Conservation (phyloP, 441 rosid species). For the Populus hybrid region DNA sequence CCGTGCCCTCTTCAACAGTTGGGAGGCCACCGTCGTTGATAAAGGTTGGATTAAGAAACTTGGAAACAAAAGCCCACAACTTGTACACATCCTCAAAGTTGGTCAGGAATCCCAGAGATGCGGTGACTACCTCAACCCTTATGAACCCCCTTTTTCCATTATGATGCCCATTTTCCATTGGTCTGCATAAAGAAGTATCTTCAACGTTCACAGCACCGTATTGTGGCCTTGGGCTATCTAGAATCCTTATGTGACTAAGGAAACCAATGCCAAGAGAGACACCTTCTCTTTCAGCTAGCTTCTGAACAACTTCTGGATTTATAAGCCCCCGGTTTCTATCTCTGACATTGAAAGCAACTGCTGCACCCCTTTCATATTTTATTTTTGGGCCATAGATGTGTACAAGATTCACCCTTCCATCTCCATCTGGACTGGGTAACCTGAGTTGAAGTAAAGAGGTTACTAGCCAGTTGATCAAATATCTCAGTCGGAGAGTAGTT, state of each 20-base stretch:
- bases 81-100: constrained; percentile 91
- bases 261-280: constrained; percentile 78
- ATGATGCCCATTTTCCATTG: constrained; percentile 42
- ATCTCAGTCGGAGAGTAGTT: constrained; percentile 69
- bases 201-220: constrained; percentile 41
- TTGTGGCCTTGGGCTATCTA: constrained; percentile 55
- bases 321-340: constrained; percentile 50
- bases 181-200: constrained; percentile 51
- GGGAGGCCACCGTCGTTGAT: constrained; percentile 48
- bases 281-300: constrained; percentile 81
- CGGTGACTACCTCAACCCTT: constrained; percentile 80
- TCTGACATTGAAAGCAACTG: constrained; percentile 84
- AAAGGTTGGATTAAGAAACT: constrained; percentile 69
- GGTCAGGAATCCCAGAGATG: constrained; percentile 86
- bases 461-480: constrained; percentile 89
- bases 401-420: constrained; percentile 51
- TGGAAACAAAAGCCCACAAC: constrained; percentile 83
- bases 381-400: constrained; percentile 91
- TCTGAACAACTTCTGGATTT: constrained; percentile 75
- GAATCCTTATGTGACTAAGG: constrained; percentile 62
- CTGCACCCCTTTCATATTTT: constrained; percentile 94
- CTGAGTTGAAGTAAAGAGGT: constrained; percentile 79
- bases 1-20: constrained; percentile 42
- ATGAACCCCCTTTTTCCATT: constrained; percentile 56
- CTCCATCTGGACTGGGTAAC: constrained; percentile 47